Conservation (phyloP, 495 filamentous ascomycete genomes). For the Penicillium parvum region DNA sequence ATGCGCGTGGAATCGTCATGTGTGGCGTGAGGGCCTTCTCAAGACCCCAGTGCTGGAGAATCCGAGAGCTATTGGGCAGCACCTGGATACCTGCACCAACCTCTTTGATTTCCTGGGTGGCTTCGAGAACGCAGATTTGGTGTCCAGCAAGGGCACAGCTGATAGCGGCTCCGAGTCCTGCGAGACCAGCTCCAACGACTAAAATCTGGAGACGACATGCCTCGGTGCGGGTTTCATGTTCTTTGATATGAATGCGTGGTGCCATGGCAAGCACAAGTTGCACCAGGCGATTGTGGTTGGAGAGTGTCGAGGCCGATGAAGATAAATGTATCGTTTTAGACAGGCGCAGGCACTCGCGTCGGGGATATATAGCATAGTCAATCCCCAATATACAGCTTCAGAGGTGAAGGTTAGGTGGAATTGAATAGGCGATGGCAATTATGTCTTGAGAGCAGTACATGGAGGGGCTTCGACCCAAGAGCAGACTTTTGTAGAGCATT, state of each 20-base stretch:
- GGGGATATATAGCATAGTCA: too few species aligned
- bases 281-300: too few species aligned
- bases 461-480: too few species aligned
- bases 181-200: conserved; percentile 62
- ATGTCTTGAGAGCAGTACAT: too few species aligned
- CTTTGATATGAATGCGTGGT: conserved; percentile 17
- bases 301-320: too few species aligned
- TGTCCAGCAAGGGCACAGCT: conserved; percentile 57
- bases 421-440: too few species aligned
- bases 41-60: conserved; percentile 53
- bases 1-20: conserved; percentile 48
- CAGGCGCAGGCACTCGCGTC: too few species aligned
- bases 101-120: conserved; percentile 53
- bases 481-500: too few species aligned
- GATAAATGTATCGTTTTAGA: too few species aligned
- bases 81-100: conserved; percentile 51
- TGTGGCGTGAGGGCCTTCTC: conserved; percentile 42
- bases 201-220: conserved; percentile 29
- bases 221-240: conserved; percentile 10
- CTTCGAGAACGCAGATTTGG: conserved; percentile 56
- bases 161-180: conserved; percentile 60
- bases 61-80: conserved; percentile 51
- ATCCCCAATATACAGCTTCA: too few species aligned
- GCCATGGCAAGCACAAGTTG: conserved; percentile 10
- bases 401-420: too few species aligned